Percentiles rank a stretch among this genome's conserved stretches.
phyloP scores from a whole-genome alignment of 768 basidiomycete genomes.

The Piloderma croceum region DNA sequence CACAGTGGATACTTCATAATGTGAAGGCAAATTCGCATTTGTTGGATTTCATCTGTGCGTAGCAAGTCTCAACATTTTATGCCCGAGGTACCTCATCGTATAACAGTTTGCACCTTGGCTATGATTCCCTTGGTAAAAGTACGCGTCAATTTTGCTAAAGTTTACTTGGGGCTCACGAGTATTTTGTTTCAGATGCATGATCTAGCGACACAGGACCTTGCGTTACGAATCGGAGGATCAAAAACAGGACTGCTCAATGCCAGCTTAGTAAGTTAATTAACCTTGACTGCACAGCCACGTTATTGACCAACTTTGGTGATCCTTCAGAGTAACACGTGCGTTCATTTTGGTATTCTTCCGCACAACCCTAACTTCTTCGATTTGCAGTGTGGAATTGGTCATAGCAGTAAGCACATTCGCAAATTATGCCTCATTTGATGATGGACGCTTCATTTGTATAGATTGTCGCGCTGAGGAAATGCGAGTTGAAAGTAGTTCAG shows the following conservation, averaged over 20 bases:
- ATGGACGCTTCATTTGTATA: too few species aligned
- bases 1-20: conserved; percentile 52
- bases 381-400: conserved; percentile 52
- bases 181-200: conserved; percentile 57
- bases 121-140: conserved; percentile 80
- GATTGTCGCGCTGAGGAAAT: conserved; percentile 79
- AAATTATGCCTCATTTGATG: too few species aligned
- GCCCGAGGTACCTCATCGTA: background rate
- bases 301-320: conserved; percentile 40
- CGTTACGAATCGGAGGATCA: conserved; percentile 69
- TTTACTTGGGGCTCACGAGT: background rate
- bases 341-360: conserved; percentile 12
- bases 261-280: conserved; percentile 50
- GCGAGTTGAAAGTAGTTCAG: conserved; percentile 77
- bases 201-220: conserved; percentile 65
- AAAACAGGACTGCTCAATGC: conserved; percentile 78
- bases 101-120: conserved; percentile 56
- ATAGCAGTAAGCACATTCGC: too few species aligned
- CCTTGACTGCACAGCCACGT: background rate
- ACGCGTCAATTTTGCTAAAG: conserved; percentile 6
- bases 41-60: conserved; percentile 59
- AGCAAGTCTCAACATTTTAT: background rate
- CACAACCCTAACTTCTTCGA: background rate
- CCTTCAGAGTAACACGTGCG: conserved; percentile 62
- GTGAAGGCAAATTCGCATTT: conserved; percentile 43